phyloP scores from a whole-genome alignment of 169 alveolate species.

The Plasmodium sp. region DNA sequence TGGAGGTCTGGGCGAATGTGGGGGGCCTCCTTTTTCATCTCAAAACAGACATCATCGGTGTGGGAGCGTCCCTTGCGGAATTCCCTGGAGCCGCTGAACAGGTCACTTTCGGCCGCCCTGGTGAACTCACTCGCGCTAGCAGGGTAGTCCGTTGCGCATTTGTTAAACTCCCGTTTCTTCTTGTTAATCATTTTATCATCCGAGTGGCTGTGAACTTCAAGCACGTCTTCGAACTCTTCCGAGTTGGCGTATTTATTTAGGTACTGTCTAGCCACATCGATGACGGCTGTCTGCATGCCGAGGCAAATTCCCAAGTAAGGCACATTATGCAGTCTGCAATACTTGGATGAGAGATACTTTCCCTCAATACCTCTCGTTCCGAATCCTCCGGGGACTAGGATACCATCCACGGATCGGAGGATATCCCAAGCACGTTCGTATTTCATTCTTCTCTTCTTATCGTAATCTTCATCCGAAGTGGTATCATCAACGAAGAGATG shows the following conservation, averaged over 20 bases:
- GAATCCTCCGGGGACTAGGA: constrained; percentile 96
- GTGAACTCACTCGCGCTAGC: neutral
- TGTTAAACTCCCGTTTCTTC: constrained; percentile 17
- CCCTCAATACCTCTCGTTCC: constrained; percentile 96
- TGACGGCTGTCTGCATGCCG: constrained; percentile 95
- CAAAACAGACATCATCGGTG: neutral
- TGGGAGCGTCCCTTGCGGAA: neutral
- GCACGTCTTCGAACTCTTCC: constrained; percentile 83
- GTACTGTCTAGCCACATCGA: constrained; percentile 87
- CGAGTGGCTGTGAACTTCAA: constrained; percentile 27
- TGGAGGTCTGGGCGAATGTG: neutral
- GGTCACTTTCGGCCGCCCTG: neutral
- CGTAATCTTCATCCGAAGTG: constrained; percentile 75
- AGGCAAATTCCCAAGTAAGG: constrained; percentile 96
- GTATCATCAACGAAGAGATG: constrained; percentile 57
- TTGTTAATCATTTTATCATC: constrained; percentile 74
- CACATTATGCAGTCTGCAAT: constrained; percentile 89
- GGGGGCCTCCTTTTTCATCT: neutral
- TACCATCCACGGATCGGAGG: constrained; percentile 88
- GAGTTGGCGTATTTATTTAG: constrained; percentile 86
- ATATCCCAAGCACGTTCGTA: constrained; percentile 84
- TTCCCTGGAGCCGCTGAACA: neutral
- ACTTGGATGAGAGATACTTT: constrained; percentile 89
- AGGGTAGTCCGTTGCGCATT: neutral
- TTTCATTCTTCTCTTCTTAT: constrained; percentile 40